Base-by-base conservation (phyloP, 73 alveolate species). In the Paramecium octaurelia region DNA sequence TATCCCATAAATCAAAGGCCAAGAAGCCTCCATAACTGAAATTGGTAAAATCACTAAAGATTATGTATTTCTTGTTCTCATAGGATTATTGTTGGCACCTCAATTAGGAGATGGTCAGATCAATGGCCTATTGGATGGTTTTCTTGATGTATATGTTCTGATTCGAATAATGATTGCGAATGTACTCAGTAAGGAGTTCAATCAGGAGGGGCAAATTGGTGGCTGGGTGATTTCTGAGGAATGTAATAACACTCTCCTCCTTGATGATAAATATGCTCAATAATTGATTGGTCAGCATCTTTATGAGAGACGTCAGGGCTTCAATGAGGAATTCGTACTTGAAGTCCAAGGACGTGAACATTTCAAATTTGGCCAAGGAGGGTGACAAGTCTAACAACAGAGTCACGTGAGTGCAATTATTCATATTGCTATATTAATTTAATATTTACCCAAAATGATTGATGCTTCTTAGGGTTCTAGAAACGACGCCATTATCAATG, bases 41-140 rank as follows among this genome's bases (percentile, higher is more conserved):
- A 73, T 73, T 73, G 6, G 87, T 40, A 18, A 73, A 73, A 36
- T 73, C 87, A 73, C 87, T 73, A 73, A 73, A 73, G n/a, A 73
- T 40, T 29, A 73, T 73, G 18, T 36, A 73, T 38, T 73, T 73
- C 23, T 73, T 73, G 6, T 36, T 29, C 9, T 36, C 20, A 73
- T 73, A 73, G 36, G 60, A 31, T 14, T 73, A 38, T 12, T 73
- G 21, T 16, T 73, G 38, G 7, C 38, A 34, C 40, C 87, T 35
- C 6, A 73, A 36, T 73, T 73, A 18, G 2, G 57, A 36, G 16
- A 73, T 34, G 38, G 87, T 73, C 34, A 36, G 16, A 18, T 40
- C 59, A 12, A 73, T 73, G 4, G 87, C 87, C 40, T 73, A 40
- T 73, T 73, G 40, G 6, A 73, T 34, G 1, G 87, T 73, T 73